Evolutionary conservation across 352 stramenopile genomes (phyloP), one percentile per base, ranked within the genome.

Genomic region (Globisporangium cederbergense): DNA sequence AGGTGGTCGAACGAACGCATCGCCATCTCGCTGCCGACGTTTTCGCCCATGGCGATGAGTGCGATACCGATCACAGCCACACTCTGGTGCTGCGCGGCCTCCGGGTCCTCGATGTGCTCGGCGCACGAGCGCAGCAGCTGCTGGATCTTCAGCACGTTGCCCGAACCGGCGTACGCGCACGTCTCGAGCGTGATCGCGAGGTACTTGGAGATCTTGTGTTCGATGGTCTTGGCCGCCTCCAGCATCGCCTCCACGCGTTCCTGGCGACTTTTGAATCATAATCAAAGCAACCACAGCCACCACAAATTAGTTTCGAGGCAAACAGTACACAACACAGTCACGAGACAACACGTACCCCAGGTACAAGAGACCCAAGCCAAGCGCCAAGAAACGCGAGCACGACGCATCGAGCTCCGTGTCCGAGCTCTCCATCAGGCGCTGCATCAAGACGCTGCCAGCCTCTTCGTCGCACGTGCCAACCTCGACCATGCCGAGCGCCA

Each of bases 121-220:
- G 97, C 90, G 68, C 97, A 99, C 56, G 98, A 88, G 67, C 98
- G 96, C 38, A 99, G 81, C 77, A 99, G 91, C 75, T 98, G 84
- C 78, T 99, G 97, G 20, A 99, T 94, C 81, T 98, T 98, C 49
- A 99, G 76, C 56, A 99, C 98, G 72, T 99, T 99, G 10, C 98
- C 98, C 50, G 96, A 99, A 32, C 96, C 98, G 65, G 97, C 96
- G 76, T 99, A 99, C 9, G 98, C 98, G 63, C 93, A 99, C 13
- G 96, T 99, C 70, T 99, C 95, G n/a, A 99, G 76, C 53, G 97
- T 96, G 46, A 99, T 96, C 40, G 90, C 90, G 47, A 98, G 86
- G 75, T 98, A 99, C 75, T 99, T 98, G 11, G 93, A 96, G 73
- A 99, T 98, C 65, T 88, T 83, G 81, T 99, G 97, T 64, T 99